Base-by-base conservation (phyloP, 2,329 filamentous ascomycete genomes). In the Aspergillus japonicus region DNA sequence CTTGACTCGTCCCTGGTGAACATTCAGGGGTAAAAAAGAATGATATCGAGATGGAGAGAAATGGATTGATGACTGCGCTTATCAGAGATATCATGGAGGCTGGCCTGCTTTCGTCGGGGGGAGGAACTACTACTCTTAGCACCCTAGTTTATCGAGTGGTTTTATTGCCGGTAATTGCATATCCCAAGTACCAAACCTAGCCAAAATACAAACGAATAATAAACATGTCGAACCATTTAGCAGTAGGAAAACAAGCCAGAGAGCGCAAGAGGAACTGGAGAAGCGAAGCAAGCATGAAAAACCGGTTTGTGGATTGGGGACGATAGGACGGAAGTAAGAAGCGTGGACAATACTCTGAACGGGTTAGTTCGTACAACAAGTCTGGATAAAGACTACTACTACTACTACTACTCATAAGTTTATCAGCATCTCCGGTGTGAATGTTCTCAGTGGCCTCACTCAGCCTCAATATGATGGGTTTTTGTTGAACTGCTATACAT, bases 291-390 rank as follows among this genome's bases (percentile, higher is more conserved):
- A 55, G 35, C 16, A 14, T n/a, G 16, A 55, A 55, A 54, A 55
- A 55, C 53, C 53, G 44, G 53, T 55, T 55, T 44, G 39, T 44
- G 48, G 23, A 55, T 29, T 47, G 47, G 42, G 53, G 12, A 47
- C 52, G 52, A 29, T 54, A 54, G 39, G 39, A 47, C 19, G 42
- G n/a, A 23, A 42, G 33, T 16, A 24, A 23, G 33, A 26, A 55
- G 53, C 53, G 53, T 55, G 44, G 53, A 55, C 53, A 26, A 48
- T 55, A 55, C 44, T 55, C 42, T 29, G 39, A 55, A 55, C 42
- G 53, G 53, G 24, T 47, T 55, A 55, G 53, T 21, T 23, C 29
- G 42, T 16, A 29, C 53, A 55, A 44, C 35, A 16, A 12, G 14
- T 44, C 39, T 44, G 39, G 39, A 44, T n/a, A 16, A 19, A 44